Percentiles rank a stretch among this genome's conserved stretches.
Evolutionary conservation across 1,139 yeast genomes (phyloP).

Genomic region (Zhuliangozyma blackwelliae): DNA sequence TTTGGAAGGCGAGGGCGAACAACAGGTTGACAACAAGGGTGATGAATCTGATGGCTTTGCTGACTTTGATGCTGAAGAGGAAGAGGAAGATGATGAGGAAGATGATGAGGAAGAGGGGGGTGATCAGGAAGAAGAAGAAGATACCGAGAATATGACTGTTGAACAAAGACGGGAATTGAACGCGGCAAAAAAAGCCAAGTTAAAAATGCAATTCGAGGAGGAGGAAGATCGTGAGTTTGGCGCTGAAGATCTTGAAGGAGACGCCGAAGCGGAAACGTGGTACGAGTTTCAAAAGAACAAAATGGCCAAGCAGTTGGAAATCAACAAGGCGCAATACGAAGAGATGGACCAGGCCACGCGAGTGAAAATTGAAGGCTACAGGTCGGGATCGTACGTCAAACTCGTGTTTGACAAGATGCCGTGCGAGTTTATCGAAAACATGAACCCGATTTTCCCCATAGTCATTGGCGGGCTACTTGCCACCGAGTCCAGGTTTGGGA

Average conservation of each 20-base stretch:
- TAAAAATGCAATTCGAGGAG: constrained; percentile 85
- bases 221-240: constrained; percentile 79
- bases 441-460: constrained; percentile 80
- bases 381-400: constrained; percentile 93
- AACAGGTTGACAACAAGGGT: constrained; percentile 21
- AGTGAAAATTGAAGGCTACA: constrained; percentile 80
- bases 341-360: constrained; percentile 74
- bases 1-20: constrained; percentile 41
- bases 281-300: constrained; percentile 95
- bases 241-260: constrained; percentile 71
- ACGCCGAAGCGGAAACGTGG: constrained; percentile 87
- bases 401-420: constrained; percentile 81
- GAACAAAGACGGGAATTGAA: constrained; percentile 74
- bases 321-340: constrained; percentile 76
- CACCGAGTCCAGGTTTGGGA: constrained; percentile 91
- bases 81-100: constrained; percentile 43
- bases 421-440: constrained; percentile 83
- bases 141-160: constrained; percentile 44
- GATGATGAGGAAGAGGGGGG: constrained; percentile 22
- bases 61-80: constrained; percentile 51
- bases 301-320: constrained; percentile 92
- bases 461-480: constrained; percentile 87
- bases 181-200: constrained; percentile 85
- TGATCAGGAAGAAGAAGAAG: constrained; percentile 30
- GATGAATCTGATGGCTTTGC: constrained; percentile 43